phyloP scores from a whole-genome alignment of 352 stramenopile genomes.

The Pelagophyceae sp. region DNA sequence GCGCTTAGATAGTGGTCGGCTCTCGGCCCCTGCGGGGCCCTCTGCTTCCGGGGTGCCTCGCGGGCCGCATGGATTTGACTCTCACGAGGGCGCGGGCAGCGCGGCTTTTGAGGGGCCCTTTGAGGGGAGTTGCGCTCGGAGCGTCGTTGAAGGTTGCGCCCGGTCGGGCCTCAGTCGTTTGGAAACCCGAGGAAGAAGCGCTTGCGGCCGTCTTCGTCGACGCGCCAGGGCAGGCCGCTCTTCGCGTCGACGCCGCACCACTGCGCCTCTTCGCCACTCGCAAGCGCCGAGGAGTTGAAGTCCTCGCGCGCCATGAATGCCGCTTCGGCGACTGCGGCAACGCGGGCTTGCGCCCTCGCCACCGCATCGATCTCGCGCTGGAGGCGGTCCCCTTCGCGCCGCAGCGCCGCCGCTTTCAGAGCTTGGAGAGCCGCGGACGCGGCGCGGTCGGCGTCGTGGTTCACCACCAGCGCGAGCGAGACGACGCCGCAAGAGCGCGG shows the following conservation, averaged over 20 bases:
- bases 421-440: neutral
- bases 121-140: too few species aligned
- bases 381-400: neutral
- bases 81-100: too few species aligned
- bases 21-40: too few species aligned
- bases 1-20: too few species aligned
- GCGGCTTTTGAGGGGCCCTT: too few species aligned
- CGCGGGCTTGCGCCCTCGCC: too few species aligned
- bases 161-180: too few species aligned
- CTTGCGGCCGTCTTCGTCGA: neutral
- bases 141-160: too few species aligned
- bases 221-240: neutral
- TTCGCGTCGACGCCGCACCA: neutral
- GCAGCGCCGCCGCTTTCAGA: neutral
- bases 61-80: too few species aligned
- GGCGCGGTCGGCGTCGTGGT: neutral
- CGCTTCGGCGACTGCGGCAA: neutral
- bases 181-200: constrained; percentile 9
- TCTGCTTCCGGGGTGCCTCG: too few species aligned
- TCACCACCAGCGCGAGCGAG: neutral
- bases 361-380: neutral
- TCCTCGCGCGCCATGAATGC: neutral
- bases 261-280: neutral
- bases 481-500: neutral
- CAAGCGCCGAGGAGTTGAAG: neutral